These are phyloP conservation scores for Clarireedia sp. DNA, from an alignment of 2,329 filamentous ascomycete species.

Conservation along the genomic window DNA sequence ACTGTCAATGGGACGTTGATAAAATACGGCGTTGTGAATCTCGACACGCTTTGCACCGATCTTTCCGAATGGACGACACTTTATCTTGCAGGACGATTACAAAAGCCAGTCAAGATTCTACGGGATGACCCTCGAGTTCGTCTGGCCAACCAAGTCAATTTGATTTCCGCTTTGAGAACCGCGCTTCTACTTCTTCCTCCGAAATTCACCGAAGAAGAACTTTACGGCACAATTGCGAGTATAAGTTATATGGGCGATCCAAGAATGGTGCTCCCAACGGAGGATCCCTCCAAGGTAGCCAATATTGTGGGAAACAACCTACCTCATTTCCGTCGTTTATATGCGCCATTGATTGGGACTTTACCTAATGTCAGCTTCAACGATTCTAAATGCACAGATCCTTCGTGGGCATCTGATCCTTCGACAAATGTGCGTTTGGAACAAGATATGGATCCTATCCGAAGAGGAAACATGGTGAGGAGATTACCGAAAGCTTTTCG, in stretches of 20 bases:
- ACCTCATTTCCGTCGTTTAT: constrained; percentile 82
- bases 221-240: constrained; percentile 86
- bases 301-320: constrained; percentile 94
- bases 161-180: constrained; percentile 83
- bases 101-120: constrained; percentile 97
- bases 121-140: constrained; percentile 88
- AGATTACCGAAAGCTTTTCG: constrained; percentile 82
- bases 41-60: constrained; percentile 81
- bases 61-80: constrained; percentile 87
- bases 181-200: constrained; percentile 79
- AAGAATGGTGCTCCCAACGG: constrained; percentile 85
- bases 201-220: constrained; percentile 74
- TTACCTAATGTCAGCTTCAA: constrained; percentile 81
- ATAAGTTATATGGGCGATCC: constrained; percentile 94
- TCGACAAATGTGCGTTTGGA: constrained; percentile 58
- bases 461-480: constrained; percentile 92
- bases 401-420: constrained; percentile 56
- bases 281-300: constrained; percentile 84
- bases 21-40: constrained; percentile 95
- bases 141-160: constrained; percentile 90
- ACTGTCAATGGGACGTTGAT: constrained; percentile 92
- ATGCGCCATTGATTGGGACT: constrained; percentile 80
- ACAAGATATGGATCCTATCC: constrained; percentile 89
- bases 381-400: constrained; percentile 50
- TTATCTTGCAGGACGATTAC: constrained; percentile 90